These are phyloP conservation scores for Cordyceps pruinosa DNA, from an alignment of 2,329 filamentous ascomycete genomes.

Conservation along the genomic window DNA sequence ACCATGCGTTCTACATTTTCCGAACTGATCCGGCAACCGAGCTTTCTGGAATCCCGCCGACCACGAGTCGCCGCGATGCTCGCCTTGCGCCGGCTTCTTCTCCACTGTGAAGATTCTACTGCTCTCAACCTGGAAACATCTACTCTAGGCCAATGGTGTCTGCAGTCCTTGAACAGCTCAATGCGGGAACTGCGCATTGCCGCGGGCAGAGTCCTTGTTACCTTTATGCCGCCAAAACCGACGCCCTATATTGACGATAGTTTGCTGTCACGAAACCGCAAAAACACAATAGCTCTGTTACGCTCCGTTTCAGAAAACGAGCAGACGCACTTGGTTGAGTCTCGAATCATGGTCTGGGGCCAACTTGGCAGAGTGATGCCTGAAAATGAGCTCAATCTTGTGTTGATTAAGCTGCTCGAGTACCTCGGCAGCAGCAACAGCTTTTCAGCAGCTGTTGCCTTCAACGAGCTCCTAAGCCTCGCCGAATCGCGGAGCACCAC, in stretches of 20 bases:
- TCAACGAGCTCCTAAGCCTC: conserved; percentile 71
- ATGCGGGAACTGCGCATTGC: conserved; percentile 77
- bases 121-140: conserved; percentile 64
- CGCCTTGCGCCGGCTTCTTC: conserved; percentile 60
- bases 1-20: conserved; percentile 38
- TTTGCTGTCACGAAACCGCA: conserved; percentile 43
- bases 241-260: conserved; percentile 18
- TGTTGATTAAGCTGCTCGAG: conserved; percentile 75
- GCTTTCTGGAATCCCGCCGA: conserved; percentile 48
- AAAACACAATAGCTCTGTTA: conserved; percentile 63
- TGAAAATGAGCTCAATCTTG: conserved; percentile 79
- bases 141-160: conserved; percentile 67
- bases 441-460: conserved; percentile 72
- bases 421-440: conserved; percentile 80
- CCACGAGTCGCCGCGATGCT: conserved; percentile 65
- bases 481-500: conserved; percentile 58
- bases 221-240: conserved; percentile 47
- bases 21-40: conserved; percentile 36
- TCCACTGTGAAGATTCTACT: conserved; percentile 53
- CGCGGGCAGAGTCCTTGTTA: conserved; percentile 60
- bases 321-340: conserved; percentile 65
- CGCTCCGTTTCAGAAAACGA: conserved; percentile 65
- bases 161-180: conserved; percentile 76
- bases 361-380: conserved; percentile 69
- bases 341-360: conserved; percentile 79